Evolutionary conservation across 2,329 filamentous ascomycete species (phyloP), one percentile per base, ranked within the genome.

Genomic region (Sphaerulina populicola): DNA sequence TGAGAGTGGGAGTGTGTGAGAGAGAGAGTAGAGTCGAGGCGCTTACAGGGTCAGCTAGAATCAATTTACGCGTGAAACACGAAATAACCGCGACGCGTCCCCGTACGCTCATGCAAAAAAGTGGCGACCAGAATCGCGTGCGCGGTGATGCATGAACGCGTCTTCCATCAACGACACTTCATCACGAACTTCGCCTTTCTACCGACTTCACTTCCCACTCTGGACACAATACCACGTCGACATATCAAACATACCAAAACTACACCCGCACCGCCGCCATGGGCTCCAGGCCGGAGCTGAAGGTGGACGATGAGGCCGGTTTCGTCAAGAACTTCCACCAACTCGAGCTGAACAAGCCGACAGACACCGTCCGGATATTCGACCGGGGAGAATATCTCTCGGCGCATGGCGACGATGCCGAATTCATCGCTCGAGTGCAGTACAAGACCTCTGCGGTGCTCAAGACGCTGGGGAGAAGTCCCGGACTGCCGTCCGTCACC

Each of bases 401-500:
- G 5, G 86, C 90, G n/a, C 88, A 94, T 64, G 88, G 86, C 42
- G 79, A 88, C 51, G 83, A 94, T 80, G 88, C 88, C 46, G 80
- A 79, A 59, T 90, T 89, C 67, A 90, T 94, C 60, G 88, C 88
- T 10, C 79, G 82, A 57, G 87, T 84, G 14, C 73, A 97, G 53
- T 98, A 98, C 78, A 95, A 95, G 72, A 97, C 93, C 4, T 97
- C 90, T 1, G 95, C 93, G 0, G 93, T 98, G 12, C 79, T 98
- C 18, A 83, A 91, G 60, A 89, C 93, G 62, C 79, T 98, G 18
- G 93, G 93, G 55, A 82, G 84, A 66, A 82, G 86, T 54, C 87
- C 85, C n/a, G 85, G 86, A 43, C 78, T 98, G 1, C 81, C 89
- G 5, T 98, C 93, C 2, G 93, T 98, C 37, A 96, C 93, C 1